Base-by-base conservation (phyloP, 495 filamentous ascomycete genomes). In the Beverwykella pulmonaria region DNA sequence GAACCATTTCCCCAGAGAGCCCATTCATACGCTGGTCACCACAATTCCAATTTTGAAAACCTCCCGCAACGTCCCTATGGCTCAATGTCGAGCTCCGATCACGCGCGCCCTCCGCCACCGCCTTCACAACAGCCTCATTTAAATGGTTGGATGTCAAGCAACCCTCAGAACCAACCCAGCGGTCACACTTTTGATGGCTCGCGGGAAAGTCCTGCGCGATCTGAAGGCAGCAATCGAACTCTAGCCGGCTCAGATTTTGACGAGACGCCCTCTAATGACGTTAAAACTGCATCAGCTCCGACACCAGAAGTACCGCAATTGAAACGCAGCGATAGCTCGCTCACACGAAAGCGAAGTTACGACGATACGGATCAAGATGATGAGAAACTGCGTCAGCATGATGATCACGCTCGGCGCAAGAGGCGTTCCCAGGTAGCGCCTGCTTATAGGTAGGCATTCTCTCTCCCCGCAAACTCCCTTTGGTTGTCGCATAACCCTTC, bases 241-340 rank as follows among this genome's bases (percentile, higher is more conserved):
- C 49, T 67, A 1, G 67, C 68, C 29, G 76, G 74, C 7, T 76
- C 76, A 0, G 75, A 77, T 49, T 75, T 76, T 44, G 62, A 70
- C 6, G 71, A 73, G 22, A 46, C 20, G 7, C 26, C 61, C 15
- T 29, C 55, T 7, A 65, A 70, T 59, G 22, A 15, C 22, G 17
- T 59, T 56, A 46, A 60, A 25, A 52, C 61, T 57, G 56, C 62
- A 41, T 34, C 61, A 53, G 23, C 34, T 15, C 6, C 30, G 10
- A 2, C 29, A 23, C n/a, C 46, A 41, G 27, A 22, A 6, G 47
- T 55, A 44, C 54, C 65, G 15, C 26, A 54, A 8, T 25, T 72
- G 25, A 25, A 55, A 25, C 69, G 69, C 27, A 67, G 59, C 32
- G 66, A 63, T 17, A 73, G 71, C 30, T 68, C 61, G 2, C 39